Base-by-base conservation (phyloP, 176 grass and related monocot genomes). In the Triticum timopheevii region DNA sequence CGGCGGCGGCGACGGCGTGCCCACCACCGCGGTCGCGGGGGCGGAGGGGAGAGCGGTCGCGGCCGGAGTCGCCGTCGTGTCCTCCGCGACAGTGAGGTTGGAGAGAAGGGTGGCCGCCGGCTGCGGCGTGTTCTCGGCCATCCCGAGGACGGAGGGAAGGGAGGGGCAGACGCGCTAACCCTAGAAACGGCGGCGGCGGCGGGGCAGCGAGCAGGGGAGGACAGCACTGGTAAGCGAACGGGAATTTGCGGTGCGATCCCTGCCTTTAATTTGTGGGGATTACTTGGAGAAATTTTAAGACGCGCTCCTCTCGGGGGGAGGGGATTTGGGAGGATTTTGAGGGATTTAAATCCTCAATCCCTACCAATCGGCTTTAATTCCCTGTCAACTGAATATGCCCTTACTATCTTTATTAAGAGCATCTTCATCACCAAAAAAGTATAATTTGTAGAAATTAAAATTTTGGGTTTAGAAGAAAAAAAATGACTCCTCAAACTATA, bases 241-340 rank as follows among this genome's bases (percentile, higher is more conserved):
- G n/a, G 15, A 20, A 74, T 88, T 89, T 75, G 54, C 19, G 23
- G 39, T 28, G 2, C 13, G 54, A 33, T 77, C 87, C 80, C 54
- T 50, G 67, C 16, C 4, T 63, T 44, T 42, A 59, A 45, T 74
- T 84, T 71, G 25, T 9, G 25, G 8, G 4, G 22, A 4, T 25
- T 31, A 39, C 19, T 15, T 61, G 47, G 50, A 54, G 5, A 54
- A 54, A 54, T 19, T 54, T 54, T 54, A 54, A 54, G 50, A 19
- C 50, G 11, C 44, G 16, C 50, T 54, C 50, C 50, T 52, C 49
- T 16, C 15, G 15, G 15, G 5, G 15, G 49, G 15, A 49, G 13
- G 45, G 13, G 45, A 52, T 52, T 16, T 6, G 13, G 47, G 13
- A 50, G 47, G 47, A 50, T 50, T 50, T 50, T 50, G 13, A 16